Conservation (phyloP, 2,329 filamentous ascomycete genomes). For the Xylaria sp. region DNA sequence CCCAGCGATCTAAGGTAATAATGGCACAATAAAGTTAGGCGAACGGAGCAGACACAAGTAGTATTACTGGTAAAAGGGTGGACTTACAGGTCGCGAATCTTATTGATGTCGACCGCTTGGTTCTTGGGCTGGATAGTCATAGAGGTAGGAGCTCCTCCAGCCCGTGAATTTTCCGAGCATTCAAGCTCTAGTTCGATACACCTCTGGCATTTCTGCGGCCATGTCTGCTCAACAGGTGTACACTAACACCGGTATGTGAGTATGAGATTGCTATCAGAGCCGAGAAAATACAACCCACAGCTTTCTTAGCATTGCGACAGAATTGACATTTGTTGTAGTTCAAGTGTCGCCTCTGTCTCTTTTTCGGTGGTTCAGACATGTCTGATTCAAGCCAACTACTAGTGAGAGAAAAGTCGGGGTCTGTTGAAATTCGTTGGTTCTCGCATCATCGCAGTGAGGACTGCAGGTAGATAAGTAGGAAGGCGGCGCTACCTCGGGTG, state of each 20-base stretch:
- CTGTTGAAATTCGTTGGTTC: neutral
- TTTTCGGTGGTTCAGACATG: slow-evolving; percentile 25
- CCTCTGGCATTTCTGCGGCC: slow-evolving; percentile 25
- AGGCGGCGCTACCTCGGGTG: no score
- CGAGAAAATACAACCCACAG: slow-evolving; percentile 2
- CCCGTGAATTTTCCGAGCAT: slow-evolving; percentile 25
- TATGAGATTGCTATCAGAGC: neutral
- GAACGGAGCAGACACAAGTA: neutral
- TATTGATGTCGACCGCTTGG: neutral
- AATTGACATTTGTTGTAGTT: slow-evolving; percentile 29
- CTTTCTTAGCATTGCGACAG: slow-evolving; percentile 23
- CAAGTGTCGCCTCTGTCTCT: slow-evolving; percentile 19
- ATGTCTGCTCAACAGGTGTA: slow-evolving; percentile 13
- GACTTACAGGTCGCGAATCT: slow-evolving; percentile 10
- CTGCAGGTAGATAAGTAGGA: neutral
- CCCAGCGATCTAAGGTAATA: slow-evolving; percentile 9
- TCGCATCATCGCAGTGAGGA: slow-evolving; percentile 24
- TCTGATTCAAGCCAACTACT: neutral
- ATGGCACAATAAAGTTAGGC: neutral
- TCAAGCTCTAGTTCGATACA: slow-evolving; percentile 21
- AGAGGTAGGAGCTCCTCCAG: slow-evolving; percentile 4
- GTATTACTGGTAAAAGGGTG: neutral
- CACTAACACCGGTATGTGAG: slow-evolving; percentile 15
- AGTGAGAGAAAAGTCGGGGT: neutral
- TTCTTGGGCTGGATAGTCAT: neutral